Conservation (phyloP, 2,329 filamentous ascomycete genomes). For the Botrytis squamosa region DNA sequence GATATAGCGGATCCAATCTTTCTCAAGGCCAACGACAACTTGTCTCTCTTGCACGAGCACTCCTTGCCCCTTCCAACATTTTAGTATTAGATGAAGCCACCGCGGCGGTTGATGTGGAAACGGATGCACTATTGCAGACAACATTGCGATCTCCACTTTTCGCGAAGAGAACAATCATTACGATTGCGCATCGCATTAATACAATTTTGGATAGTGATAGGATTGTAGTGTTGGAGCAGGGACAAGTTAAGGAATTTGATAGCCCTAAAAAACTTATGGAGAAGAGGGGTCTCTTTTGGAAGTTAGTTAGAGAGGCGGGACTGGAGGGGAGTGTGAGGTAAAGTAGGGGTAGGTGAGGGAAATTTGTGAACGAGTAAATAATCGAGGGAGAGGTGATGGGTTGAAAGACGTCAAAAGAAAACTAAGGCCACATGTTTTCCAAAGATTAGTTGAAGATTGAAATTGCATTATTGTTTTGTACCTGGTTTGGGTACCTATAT, state of each 20-base stretch:
- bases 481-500: not conserved
- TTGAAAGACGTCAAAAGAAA: not conserved
- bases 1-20: slow-evolving; percentile 75
- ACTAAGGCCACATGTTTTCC: not conserved
- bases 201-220: slow-evolving; percentile 88
- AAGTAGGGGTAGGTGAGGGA: not conserved
- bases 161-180: slow-evolving; percentile 92
- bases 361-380: not conserved
- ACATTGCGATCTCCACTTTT: slow-evolving; percentile 68
- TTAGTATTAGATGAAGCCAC: slow-evolving; percentile 96
- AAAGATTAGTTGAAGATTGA: slow-evolving; percentile 5
- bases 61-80: slow-evolving; percentile 95
- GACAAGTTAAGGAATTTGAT: slow-evolving; percentile 89
- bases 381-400: not conserved
- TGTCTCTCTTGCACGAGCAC: slow-evolving; percentile 85
- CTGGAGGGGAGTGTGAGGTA: slow-evolving; percentile 45
- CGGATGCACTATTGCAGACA: slow-evolving; percentile 63
- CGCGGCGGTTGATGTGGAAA: slow-evolving; percentile 68
- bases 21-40: slow-evolving; percentile 94
- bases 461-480: not conserved
- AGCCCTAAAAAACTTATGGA: slow-evolving; percentile 76
- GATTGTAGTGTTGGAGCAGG: slow-evolving; percentile 90
- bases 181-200: slow-evolving; percentile 96
- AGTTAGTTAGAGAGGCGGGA: slow-evolving; percentile 87
- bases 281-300: slow-evolving; percentile 77